These are phyloP conservation scores for Pleurotus giganteus DNA, from an alignment of 768 basidiomycete genomes.

Conservation along the genomic window DNA sequence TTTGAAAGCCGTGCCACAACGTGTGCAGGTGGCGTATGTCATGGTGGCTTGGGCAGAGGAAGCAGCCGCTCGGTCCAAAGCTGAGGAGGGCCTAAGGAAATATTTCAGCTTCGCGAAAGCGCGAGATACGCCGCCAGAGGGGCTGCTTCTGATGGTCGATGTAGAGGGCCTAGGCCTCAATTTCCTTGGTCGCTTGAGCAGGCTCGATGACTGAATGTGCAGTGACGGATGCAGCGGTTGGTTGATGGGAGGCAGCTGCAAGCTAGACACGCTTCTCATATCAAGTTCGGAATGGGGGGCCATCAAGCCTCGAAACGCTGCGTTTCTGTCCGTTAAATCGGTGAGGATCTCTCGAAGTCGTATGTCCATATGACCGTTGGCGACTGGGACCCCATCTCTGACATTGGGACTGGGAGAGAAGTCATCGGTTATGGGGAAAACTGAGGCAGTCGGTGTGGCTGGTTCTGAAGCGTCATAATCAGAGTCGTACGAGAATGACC, in stretches of 20 bases:
- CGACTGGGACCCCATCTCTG: neutral
- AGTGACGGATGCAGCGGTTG: too few relatives aligned
- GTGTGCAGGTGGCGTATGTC: neutral
- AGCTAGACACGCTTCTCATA: too few relatives aligned
- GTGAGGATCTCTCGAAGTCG: too few relatives aligned
- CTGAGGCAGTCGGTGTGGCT: neutral
- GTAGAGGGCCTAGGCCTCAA: too few relatives aligned
- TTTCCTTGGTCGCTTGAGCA: neutral
- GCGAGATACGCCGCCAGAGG: neutral
- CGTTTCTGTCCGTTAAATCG: too few relatives aligned
- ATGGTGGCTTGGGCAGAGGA: neutral
- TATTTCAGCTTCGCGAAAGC: neutral
- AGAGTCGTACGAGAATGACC: neutral
- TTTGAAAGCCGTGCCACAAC: neutral
- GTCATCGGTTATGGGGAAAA: neutral
- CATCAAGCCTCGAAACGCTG: too few relatives aligned
- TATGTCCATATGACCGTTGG: too few relatives aligned
- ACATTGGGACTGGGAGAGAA: neutral
- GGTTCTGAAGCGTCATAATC: neutral
- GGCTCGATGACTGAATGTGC: neutral
- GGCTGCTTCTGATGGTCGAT: neutral
- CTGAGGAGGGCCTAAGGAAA: neutral
- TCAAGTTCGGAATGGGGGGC: too few relatives aligned
- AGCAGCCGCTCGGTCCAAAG: neutral
- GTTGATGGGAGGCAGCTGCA: too few relatives aligned